Evolutionary conservation across 345 rosid genomes (phyloP), one percentile per base, ranked within the genome.

Genomic region (Populus euphratica): DNA sequence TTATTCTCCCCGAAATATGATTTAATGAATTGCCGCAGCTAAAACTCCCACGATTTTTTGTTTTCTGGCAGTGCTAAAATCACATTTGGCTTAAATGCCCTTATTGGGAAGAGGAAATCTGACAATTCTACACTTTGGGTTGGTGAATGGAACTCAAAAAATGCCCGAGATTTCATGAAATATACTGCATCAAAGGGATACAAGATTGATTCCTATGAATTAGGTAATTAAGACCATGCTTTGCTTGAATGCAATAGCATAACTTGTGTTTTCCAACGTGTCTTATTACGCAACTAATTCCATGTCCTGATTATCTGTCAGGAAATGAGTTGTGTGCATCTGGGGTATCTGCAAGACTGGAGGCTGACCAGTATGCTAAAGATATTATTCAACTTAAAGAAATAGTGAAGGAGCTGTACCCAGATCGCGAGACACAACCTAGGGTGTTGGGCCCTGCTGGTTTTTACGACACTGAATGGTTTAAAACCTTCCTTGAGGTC

Each of bases 381-480:
- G 89, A 89, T 75, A 70, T 82, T 5, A 66, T 81, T 20, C 59
- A 35, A 13, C 82, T 87, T 2, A 91, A 74, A 78, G 72, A 79
- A 8, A 16, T 86, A 5, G 76, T 91, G 29, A n/a, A 77, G 8
- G 63, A 85, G 47, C 8, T 88, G 43, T 78, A 87, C 76, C 85
- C 81, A 12, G 74, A 88, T 66, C 73, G 80, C 4, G 16, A 59
- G 3, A 61, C 56, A n/a, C 79, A 81, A 66, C 96, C 93, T 7
- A 83, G 74, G 72, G 82, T 86, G 27, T 11, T 88, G 50, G 93
- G 89, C 21, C 92, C 93, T 0, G 90, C 80, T 25, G 91, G 96
- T 2, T 90, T 87, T 62, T 91, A 77, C 4, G 92, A 91, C n/a
- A 62, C 82, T 59, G 33, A 84, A 78, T 91, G 93, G 96, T 90